Percentiles rank a stretch among this genome's conserved stretches.
Conservation (phyloP, 768 basidiomycete species). For the Macrocybe gigantea region DNA sequence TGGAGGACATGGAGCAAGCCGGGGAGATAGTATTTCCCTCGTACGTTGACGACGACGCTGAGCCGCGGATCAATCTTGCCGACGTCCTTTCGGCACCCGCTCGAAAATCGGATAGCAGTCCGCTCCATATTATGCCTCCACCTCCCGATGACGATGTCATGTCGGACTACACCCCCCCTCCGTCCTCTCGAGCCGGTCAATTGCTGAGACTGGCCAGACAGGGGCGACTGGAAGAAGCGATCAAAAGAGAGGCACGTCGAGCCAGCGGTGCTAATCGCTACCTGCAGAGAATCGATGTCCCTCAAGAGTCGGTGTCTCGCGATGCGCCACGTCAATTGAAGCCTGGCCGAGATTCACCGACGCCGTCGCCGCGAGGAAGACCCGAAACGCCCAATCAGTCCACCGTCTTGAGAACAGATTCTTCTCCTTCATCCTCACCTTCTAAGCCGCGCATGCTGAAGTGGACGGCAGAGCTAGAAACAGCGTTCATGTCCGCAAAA, state of each 20-base stretch:
- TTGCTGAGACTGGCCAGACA: slow-evolving; percentile 25
- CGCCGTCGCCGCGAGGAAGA: too few species aligned
- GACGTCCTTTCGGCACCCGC: too few species aligned
- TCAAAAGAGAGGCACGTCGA: slow-evolving; percentile 26
- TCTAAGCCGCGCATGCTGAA: neutral
- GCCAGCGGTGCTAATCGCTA: slow-evolving; percentile 15
- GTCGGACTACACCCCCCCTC: slow-evolving; percentile 23
- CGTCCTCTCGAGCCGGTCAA: slow-evolving; percentile 22
- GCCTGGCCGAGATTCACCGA: too few species aligned
- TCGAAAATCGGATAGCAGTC: neutral
- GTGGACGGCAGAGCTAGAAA: slow-evolving; percentile 10
- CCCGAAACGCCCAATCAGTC: too few species aligned
- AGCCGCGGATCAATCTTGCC: neutral
- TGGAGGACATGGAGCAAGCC: slow-evolving; percentile 9
- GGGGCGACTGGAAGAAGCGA: slow-evolving; percentile 28
- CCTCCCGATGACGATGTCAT: slow-evolving; percentile 10
- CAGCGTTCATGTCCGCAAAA: slow-evolving; percentile 14
- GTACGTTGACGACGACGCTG: neutral
- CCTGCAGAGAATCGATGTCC: too few species aligned
- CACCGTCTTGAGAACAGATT: neutral
- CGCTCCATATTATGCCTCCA: slow-evolving; percentile 16
- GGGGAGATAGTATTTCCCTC: neutral
- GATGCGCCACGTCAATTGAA: neutral
- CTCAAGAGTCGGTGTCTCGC: neutral
- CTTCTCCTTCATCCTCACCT: neutral